Base-by-base conservation (phyloP, 805 yeast genomes). In the Ogataea henricii region DNA sequence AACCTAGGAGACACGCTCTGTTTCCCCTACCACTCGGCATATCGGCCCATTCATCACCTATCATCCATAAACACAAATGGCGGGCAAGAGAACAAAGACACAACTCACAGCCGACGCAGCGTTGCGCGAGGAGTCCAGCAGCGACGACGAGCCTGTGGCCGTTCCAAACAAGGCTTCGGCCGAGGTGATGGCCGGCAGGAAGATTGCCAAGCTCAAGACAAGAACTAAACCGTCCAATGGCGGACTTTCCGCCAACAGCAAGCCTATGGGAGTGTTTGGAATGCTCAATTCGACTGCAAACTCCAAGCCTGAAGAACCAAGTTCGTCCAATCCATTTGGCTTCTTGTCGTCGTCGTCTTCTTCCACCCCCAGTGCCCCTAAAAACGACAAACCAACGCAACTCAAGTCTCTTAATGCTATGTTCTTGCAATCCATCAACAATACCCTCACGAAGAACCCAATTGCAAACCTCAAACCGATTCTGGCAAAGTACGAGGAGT, bases 371-470 rank as follows among this genome's bases (percentile, higher is more conserved):
- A 10, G 36, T 16, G 25, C 29, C 5, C 25, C 46, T 9, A 37
- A 42, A n/a, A 13, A 43, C n/a, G 52, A 48, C 14, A 73, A 68
- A 48, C 67, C 75, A 21, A 73, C 72, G 13, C 81, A 81, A 59
- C 59, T 83, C 32, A 80, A 76, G 56, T 91, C 95, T 1, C 70
- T 88, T 59, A 87, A 87, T 62, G 74, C 76, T 8, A 79, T 74
- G 45, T 83, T 88, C 55, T 65, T 74, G 25, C 72, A 72, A 13
- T 72, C 82, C 25, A 61, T 88, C 26, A 67, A 67, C 34, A 63
- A 68, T 21, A 65, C 74, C 9, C 63, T 77, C 22, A 48, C 54
- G 1, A 63, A 68, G 5, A 77, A 78, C 51, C 76, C 83, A 2
- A 67, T 78, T 10, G 81, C 79, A 1, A 79, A 85, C 56, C 76